phyloP scores from a whole-genome alignment of 2,329 filamentous ascomycete genomes.

The Leptodontidium sp. region DNA sequence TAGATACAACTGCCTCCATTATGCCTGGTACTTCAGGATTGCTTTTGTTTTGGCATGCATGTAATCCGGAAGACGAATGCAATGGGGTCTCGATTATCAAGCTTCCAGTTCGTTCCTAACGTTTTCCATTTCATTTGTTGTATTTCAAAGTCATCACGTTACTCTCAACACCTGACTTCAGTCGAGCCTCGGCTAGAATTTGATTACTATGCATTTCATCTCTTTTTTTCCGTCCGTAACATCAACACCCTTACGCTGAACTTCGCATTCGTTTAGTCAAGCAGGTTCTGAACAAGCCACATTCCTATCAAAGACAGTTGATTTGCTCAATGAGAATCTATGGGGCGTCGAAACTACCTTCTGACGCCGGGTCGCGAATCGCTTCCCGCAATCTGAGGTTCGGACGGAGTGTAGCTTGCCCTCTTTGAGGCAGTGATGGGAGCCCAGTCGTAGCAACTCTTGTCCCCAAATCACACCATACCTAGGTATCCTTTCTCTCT shows the following conservation, averaged over 20 bases:
- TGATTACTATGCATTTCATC: constrained; percentile 7
- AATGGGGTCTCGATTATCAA: too few relatives aligned
- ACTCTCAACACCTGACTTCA: background rate
- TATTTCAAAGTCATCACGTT: background rate
- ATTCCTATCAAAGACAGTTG: background rate
- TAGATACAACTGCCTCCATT: background rate
- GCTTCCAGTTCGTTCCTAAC: too few relatives aligned
- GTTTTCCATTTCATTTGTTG: too few relatives aligned
- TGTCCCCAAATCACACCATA: background rate
- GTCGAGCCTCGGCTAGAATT: background rate
- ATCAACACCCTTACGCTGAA: background rate
- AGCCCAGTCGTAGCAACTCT: background rate
- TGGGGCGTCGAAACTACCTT: background rate
- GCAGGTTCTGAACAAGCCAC: background rate
- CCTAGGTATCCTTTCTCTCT: background rate
- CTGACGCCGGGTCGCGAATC: constrained; percentile 10
- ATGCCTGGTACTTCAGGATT: too few relatives aligned
- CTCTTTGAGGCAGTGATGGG: background rate
- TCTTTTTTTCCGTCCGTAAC: background rate
- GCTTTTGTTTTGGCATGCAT: too few relatives aligned
- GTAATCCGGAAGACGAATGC: too few relatives aligned
- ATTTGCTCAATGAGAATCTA: background rate
- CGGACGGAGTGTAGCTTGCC: background rate
- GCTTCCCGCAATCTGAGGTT: background rate
- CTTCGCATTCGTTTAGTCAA: constrained; percentile 7